Evolutionary conservation across 176 grass and related monocot genomes (phyloP).

Genomic region (Triticum monococcum): DNA sequence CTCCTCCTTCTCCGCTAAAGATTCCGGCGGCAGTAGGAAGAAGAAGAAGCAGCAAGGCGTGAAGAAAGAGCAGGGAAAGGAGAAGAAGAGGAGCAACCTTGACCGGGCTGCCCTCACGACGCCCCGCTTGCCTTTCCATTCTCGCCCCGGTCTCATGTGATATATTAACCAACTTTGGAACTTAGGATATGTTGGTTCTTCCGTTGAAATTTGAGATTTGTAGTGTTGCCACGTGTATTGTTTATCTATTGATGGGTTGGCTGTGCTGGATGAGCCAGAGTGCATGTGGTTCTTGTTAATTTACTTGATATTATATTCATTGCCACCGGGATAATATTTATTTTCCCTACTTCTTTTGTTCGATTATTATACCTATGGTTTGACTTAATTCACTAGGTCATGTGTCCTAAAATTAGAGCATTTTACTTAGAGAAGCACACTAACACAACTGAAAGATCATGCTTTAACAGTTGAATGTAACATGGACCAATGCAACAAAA

Average conservation of each 20-base stretch:
- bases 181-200: background rate
- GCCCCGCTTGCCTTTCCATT: slow-evolving; percentile 35
- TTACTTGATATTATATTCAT: background rate
- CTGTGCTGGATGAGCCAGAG: background rate
- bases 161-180: background rate
- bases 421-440: too few relatives aligned
- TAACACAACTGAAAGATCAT: too few relatives aligned
- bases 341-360: background rate
- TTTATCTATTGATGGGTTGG: background rate
- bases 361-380: background rate
- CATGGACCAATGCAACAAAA: too few relatives aligned
- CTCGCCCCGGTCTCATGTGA: background rate
- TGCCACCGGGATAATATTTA: background rate
- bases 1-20: background rate
- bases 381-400: background rate
- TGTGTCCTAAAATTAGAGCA: too few relatives aligned
- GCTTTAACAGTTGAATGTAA: too few relatives aligned
- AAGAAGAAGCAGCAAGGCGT: background rate
- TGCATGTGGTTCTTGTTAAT: background rate
- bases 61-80: background rate
- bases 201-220: background rate
- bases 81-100: background rate
- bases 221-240: too few relatives aligned
- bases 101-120: background rate
- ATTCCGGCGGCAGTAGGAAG: background rate